Conservation (phyloP, 164 flowering plant species). For the Umbilicus rupestris region DNA sequence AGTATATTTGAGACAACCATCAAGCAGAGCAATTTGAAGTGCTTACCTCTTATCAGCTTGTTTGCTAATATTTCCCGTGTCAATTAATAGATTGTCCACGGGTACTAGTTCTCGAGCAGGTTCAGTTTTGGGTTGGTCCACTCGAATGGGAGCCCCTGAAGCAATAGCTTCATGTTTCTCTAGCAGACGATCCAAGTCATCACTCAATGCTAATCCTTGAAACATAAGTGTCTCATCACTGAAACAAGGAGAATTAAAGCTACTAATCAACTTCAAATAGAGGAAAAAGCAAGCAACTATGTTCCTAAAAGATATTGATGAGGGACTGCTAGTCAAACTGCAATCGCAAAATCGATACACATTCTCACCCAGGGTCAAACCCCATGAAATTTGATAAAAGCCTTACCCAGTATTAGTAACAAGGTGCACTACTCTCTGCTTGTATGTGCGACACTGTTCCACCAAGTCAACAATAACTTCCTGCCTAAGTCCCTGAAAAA, state of each 20-base stretch:
- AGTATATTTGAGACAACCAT: neutral
- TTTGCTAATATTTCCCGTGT: conserved; percentile 29
- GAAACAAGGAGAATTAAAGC: conserved; percentile 13
- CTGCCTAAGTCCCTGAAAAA: conserved; percentile 70
- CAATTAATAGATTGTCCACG: conserved; percentile 49
- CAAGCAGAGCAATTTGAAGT: neutral
- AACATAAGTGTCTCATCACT: conserved; percentile 90
- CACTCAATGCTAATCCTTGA: conserved; percentile 87
- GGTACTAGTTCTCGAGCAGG: conserved; percentile 42
- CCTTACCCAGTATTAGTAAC: conserved; percentile 88
- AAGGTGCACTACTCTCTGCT: conserved; percentile 94
- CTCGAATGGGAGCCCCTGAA: conserved; percentile 40
- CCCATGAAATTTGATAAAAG: conserved; percentile 4
- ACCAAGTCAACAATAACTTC: conserved; percentile 94
- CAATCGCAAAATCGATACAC: too few species aligned
- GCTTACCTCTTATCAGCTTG: conserved; percentile 40
- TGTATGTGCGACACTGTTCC: conserved; percentile 85
- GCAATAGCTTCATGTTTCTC: conserved; percentile 77
- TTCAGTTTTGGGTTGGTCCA: conserved; percentile 47
- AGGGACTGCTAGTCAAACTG: neutral
- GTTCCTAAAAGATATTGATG: neutral
- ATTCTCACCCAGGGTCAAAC: neutral
- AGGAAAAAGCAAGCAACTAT: neutral
- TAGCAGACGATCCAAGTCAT: conserved; percentile 82
- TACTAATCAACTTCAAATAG: neutral